A percentile compares a stretch with the other conserved stretches of the same genome.
Conservation (phyloP, 106 monocot genomes). For the Amphibolis antarctica region DNA sequence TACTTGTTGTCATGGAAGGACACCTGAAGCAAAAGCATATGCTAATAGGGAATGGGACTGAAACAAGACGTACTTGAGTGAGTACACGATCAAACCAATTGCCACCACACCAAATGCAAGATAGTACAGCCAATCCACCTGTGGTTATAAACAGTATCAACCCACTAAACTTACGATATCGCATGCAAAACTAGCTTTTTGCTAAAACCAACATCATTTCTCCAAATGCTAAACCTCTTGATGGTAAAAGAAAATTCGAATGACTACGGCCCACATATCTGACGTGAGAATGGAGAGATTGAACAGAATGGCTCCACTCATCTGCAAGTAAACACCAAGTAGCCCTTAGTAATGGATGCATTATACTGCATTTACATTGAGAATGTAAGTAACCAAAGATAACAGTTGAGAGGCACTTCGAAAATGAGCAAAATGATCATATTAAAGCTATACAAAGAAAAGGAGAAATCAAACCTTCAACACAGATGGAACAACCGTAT, state of each 20-base stretch:
- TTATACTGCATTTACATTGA: too few species aligned
- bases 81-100: slow-evolving; percentile 45
- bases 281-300: slow-evolving; percentile 81
- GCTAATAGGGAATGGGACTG: background rate
- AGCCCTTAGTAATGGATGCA: background rate
- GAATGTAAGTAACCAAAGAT: too few species aligned
- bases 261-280: slow-evolving; percentile 58
- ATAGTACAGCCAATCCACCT: slow-evolving; percentile 66
- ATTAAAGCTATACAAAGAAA: too few species aligned
- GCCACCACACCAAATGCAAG: slow-evolving; percentile 41
- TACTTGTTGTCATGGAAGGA: too few species aligned
- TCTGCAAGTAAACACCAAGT: slow-evolving; percentile 21
- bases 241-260: slow-evolving; percentile 45
- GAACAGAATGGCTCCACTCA: slow-evolving; percentile 62
- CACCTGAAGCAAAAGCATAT: too few species aligned
- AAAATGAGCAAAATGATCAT: too few species aligned
- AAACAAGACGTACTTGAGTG: slow-evolving; percentile 31
- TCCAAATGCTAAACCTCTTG: slow-evolving; percentile 28
- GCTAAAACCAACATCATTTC: background rate
- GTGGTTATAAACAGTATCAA: background rate
- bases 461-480: slow-evolving; percentile 36
- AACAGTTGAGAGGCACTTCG: too few species aligned
- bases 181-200: background rate
- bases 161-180: background rate
- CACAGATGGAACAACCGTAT: slow-evolving; percentile 30